Base-by-base conservation (phyloP, 805 yeast genomes). In the Groenewaldozyma salmanticensis region DNA sequence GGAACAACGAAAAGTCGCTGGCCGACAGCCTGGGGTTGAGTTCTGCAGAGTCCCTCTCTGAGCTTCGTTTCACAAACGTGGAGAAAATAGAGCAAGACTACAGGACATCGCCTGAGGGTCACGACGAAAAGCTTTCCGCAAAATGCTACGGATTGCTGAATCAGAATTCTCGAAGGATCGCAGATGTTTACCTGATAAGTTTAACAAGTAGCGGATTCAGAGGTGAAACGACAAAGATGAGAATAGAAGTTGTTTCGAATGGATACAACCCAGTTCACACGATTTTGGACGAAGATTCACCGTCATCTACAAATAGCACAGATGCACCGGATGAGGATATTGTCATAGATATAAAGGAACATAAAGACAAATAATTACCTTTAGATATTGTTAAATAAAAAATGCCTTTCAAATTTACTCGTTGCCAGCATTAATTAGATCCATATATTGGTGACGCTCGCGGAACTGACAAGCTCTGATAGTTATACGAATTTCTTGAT, bases 11-110 rank as follows among this genome's bases (percentile, higher is more conserved):
- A 27, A 42, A 50, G 20, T 44, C 46, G 4, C 33, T 51, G 13
- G 47, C 47, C 9, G 29, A 22, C 13, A 21, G 32, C 16, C 31
- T 50, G 34, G 47, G 47, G 3, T 27, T 42, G 16, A 37, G 32
- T 22, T 31, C 40, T 9, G 5, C 13, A n/a, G 38, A 36, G 4
- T 17, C 38, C 27, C 18, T 44, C 20, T 41, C 27, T 13, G 21
- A 40, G 3, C 27, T 45, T 19, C 37, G 41, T 22, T 46, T 49
- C 42, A 48, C 53, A 5, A 43, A 39, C 6, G 44, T 48, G 2
- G 51, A 51, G 31, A 27, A 43, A 2, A 42, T 50, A 13, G 49
- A 50, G 22, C 52, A 51, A 37, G 55, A 51, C 31, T 51, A 46
- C 40, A 42, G 46, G 19, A 46, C 46, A 5, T 50, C 53, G 5